A percentile compares a stretch with the other conserved stretches of the same genome.
Conservation (phyloP, 2,329 filamentous ascomycete genomes). For the Teratosphaeria pseudoeucalypti region DNA sequence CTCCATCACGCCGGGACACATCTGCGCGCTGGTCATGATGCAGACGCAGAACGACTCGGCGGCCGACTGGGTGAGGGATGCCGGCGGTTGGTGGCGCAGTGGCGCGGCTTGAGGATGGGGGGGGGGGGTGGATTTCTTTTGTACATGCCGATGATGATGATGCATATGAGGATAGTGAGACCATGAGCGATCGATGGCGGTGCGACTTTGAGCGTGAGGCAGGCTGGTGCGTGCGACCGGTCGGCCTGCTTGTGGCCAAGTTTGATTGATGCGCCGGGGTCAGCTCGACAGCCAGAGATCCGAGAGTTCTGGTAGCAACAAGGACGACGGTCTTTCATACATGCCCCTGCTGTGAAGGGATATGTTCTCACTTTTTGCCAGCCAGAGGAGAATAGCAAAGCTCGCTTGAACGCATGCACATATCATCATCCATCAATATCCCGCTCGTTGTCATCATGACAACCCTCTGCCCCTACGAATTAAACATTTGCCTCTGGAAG, state of each 20-base stretch:
- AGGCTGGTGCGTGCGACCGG: too few relatives aligned
- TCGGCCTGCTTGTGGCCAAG: too few relatives aligned
- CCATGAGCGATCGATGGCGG: too few relatives aligned
- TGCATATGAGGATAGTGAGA: too few relatives aligned
- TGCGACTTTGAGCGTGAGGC: too few relatives aligned
- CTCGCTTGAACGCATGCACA: slow-evolving; percentile 6
- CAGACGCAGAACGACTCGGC: background rate
- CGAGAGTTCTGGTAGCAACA: background rate
- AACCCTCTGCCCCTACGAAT: slow-evolving; percentile 38
- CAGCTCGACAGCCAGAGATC: background rate
- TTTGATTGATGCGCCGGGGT: background rate
- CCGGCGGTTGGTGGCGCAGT: slow-evolving; percentile 1
- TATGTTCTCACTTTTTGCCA: background rate
- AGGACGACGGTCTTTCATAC: background rate
- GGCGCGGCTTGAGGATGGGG: background rate
- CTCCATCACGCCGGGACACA: slow-evolving; percentile 8
- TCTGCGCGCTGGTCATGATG: slow-evolving; percentile 9
- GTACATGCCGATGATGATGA: background rate
- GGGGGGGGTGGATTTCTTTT: background rate
- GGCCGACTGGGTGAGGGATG: background rate
- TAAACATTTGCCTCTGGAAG: slow-evolving; percentile 61
- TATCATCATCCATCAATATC: background rate
- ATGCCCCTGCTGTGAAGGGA: background rate
- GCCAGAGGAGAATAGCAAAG: background rate
- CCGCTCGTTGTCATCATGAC: background rate